Conservation (phyloP, 352 stramenopile genomes). For the Phytopythium vexans region DNA sequence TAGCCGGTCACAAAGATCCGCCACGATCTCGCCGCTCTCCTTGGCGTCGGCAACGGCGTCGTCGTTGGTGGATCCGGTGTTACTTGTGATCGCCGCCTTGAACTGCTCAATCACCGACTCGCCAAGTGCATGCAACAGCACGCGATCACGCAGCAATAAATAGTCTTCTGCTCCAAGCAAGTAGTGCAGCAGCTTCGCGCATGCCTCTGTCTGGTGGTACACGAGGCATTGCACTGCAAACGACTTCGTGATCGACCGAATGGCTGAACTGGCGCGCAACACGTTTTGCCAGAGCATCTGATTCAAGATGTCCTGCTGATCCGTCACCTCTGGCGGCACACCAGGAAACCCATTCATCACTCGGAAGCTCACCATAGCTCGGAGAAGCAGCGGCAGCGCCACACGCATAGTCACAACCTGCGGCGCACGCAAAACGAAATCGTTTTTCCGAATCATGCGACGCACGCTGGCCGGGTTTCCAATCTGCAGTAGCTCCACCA, state of each 20-base stretch:
- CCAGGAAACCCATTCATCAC: slow-evolving; percentile 10
- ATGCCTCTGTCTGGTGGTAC: slow-evolving; percentile 55
- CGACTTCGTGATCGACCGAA: slow-evolving; percentile 61
- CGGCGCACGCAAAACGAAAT: slow-evolving; percentile 74
- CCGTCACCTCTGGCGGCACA: slow-evolving; percentile 33
- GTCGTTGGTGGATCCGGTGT: slow-evolving; percentile 5
- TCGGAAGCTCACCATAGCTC: slow-evolving; percentile 50
- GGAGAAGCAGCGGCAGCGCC: slow-evolving; percentile 62
- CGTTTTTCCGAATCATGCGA: slow-evolving; percentile 82
- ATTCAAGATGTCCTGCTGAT: slow-evolving; percentile 47
- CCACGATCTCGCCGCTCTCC: slow-evolving; percentile 30
- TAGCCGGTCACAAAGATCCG: slow-evolving; percentile 40
- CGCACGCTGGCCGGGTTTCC: slow-evolving; percentile 75
- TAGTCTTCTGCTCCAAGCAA: slow-evolving; percentile 63
- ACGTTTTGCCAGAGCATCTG: slow-evolving; percentile 65
- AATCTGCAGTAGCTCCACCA: slow-evolving; percentile 85
- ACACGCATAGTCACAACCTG: slow-evolving; percentile 83
- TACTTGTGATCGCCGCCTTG: slow-evolving; percentile 27
- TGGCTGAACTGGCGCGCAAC: slow-evolving; percentile 64
- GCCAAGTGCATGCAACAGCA: slow-evolving; percentile 69
- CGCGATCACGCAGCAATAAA: slow-evolving; percentile 59
- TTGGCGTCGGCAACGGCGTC: slow-evolving; percentile 9
- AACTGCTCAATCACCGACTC: slow-evolving; percentile 60
- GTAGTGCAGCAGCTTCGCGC: slow-evolving; percentile 47
- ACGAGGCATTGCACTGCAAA: slow-evolving; percentile 68